Evolutionary conservation across 805 yeast genomes (phyloP), one percentile per base, ranked within the genome.

Genomic region (Debaryomyces castellii): DNA sequence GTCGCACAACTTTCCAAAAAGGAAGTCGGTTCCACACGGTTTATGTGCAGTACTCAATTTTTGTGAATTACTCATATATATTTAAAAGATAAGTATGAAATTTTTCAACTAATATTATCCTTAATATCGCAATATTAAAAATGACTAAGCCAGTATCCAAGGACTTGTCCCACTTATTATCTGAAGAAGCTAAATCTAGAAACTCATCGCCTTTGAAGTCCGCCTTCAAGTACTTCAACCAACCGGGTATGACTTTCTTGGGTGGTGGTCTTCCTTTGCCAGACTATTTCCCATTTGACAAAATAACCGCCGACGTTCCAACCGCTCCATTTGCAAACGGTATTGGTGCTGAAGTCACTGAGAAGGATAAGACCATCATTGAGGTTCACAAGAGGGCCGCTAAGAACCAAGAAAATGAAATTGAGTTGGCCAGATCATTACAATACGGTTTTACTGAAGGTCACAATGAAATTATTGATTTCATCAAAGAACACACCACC

Each of bases 231-330:
- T 85, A 87, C 72, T 85, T 73, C 59, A 71, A 73, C 36, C 77
- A 80, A 51, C 96, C 96, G 27, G 81, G 84, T 43, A 75, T 94
- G 60, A 83, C 89, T 46, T 91, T 90, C 62, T 78, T 92, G 45
- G 98, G 97, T 45, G 99, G 98, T 57, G 99, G 99, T 6, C 78
- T 92, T 56, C 99, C 99, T 11, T 71, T 89, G 63, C 73, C 96
- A 21, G 92, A 87, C 51, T 87, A 88, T 68, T 92, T 92, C 78
- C 98, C 99, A 37, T 89, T 92, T 78, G 89, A 90, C 58, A 80
- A 82, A 53, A 64, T 92, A 47, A 63, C 76, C 18, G 85, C 86
- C 11, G 81, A 80, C 45, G 74, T 89, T 5, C 96, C 96, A 46
- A 75, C 82, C 10, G 86, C 94, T 18, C 95, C 96, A 1, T 92